Evolutionary conservation across 768 basidiomycete genomes (phyloP).

Genomic region (Hygrophorus pudorinus): DNA sequence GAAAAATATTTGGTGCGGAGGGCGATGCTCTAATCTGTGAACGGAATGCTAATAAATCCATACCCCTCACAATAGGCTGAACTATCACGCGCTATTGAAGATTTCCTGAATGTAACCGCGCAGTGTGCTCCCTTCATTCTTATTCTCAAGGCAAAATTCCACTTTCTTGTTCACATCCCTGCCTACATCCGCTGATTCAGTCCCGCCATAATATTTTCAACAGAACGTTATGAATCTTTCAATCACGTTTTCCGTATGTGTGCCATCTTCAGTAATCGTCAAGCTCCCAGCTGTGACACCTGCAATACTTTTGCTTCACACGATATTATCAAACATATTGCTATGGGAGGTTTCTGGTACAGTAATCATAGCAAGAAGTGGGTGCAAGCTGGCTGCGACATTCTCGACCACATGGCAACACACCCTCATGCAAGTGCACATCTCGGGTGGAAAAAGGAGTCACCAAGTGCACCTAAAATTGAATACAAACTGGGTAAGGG

Average conservation of each 20-base stretch:
- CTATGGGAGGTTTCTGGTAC: constrained; percentile 23
- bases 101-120: constrained; percentile 9
- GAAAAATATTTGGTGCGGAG: constrained; percentile 15
- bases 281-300: constrained; percentile 26
- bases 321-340: constrained; percentile 23
- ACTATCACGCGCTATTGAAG: constrained; percentile 14
- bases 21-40: not conserved
- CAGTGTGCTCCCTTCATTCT: constrained; percentile 16
- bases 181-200: constrained; percentile 23
- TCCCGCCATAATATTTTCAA: constrained; percentile 22
- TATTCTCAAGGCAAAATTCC: constrained; percentile 22
- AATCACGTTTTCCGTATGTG: constrained; percentile 28
- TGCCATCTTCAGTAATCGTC: constrained; percentile 25
- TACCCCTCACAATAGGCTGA: constrained; percentile 3
- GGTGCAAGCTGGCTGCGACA: not conserved
- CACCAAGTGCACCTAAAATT: not conserved
- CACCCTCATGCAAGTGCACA: not conserved
- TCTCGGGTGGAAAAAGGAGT: no score
- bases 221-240: constrained; percentile 29
- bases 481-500: not conserved
- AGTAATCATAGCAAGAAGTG: not conserved
- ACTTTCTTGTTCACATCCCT: constrained; percentile 20
- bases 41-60: not conserved
- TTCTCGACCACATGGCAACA: not conserved
- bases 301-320: constrained; percentile 14